Percentiles rank a stretch among this genome's conserved stretches.
These are phyloP conservation scores for Thermothielavioides terrestris DNA, from an alignment of 495 filamentous ascomycete species.

Conservation along the genomic window DNA sequence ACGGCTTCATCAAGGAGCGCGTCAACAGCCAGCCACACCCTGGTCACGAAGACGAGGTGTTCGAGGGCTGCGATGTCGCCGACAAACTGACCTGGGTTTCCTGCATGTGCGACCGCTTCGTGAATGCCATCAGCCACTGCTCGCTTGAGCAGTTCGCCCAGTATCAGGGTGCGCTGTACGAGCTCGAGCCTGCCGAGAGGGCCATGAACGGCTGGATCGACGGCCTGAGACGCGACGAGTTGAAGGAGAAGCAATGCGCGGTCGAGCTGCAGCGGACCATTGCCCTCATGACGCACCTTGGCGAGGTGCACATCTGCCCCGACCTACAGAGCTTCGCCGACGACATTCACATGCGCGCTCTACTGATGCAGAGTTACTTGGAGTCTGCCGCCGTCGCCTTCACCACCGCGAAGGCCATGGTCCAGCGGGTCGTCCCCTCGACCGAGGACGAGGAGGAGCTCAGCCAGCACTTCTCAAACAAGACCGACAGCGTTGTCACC, in stretches of 20 bases:
- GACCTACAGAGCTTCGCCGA: slow-evolving; percentile 72
- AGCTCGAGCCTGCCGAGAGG: slow-evolving; percentile 87
- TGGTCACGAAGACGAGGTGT: slow-evolving; percentile 61
- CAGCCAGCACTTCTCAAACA: slow-evolving; percentile 56
- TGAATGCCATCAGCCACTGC: slow-evolving; percentile 66
- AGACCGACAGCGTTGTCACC: slow-evolving; percentile 60
- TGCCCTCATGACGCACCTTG: slow-evolving; percentile 75
- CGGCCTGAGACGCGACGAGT: slow-evolving; percentile 66
- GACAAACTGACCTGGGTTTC: slow-evolving; percentile 82
- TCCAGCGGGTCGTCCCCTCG: slow-evolving; percentile 55
- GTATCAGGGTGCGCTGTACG: slow-evolving; percentile 70
- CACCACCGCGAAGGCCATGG: slow-evolving; percentile 50
- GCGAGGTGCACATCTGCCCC: slow-evolving; percentile 65
- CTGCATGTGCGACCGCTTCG: slow-evolving; percentile 74
- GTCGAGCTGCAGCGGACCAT: slow-evolving; percentile 75
- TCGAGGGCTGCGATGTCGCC: slow-evolving; percentile 67
- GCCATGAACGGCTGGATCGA: slow-evolving; percentile 88
- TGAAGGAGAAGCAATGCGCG: slow-evolving; percentile 75
- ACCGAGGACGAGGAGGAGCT: slow-evolving; percentile 52
- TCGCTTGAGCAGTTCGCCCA: slow-evolving; percentile 64
- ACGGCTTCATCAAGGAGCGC: slow-evolving; percentile 69
- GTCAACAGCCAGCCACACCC: slow-evolving; percentile 46
- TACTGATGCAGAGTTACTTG: slow-evolving; percentile 70
- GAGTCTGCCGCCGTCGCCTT: slow-evolving; percentile 68
- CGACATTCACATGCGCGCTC: slow-evolving; percentile 61